Percentiles rank a stretch among this genome's conserved stretches.
Evolutionary conservation across 2,329 filamentous ascomycete genomes (phyloP).

Genomic region (Dichotomopilus funicola): DNA sequence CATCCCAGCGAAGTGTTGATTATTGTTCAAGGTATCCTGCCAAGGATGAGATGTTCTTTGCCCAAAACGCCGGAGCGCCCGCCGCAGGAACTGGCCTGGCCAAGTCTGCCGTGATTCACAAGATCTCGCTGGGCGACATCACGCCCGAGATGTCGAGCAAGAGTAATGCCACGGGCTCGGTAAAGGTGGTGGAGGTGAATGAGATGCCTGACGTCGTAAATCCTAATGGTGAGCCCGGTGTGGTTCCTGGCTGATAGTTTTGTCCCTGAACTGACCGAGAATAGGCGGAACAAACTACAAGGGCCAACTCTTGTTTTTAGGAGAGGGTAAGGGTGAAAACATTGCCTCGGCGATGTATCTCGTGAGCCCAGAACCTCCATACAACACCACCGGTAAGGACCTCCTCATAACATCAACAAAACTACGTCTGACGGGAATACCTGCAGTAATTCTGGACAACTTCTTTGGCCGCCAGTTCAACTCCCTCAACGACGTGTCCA

Average conservation of each 20-base stretch:
- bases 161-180: constrained; percentile 34
- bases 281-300: constrained; percentile 46
- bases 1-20: constrained; percentile 8
- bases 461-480: constrained; percentile 55
- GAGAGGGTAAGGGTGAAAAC: constrained; percentile 44
- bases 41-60: constrained; percentile 49
- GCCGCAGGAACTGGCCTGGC: constrained; percentile 44
- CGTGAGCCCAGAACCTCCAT: constrained; percentile 40
- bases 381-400: constrained; percentile 41
- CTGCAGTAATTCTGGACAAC: constrained; percentile 46
- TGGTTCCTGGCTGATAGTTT: too few relatives aligned
- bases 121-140: constrained; percentile 41
- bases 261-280: background rate
- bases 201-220: constrained; percentile 41
- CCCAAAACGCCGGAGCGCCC: constrained; percentile 42
- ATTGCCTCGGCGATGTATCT: constrained; percentile 35
- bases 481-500: constrained; percentile 51
- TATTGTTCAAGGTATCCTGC: constrained; percentile 32
- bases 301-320: constrained; percentile 42
- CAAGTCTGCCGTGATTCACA: constrained; percentile 45
- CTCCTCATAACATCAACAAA: too few relatives aligned
- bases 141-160: constrained; percentile 31
- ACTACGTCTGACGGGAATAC: background rate
- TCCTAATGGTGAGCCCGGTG: constrained; percentile 38
- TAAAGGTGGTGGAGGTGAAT: constrained; percentile 37